Base-by-base conservation (phyloP, 1,284 basidiomycete species). In the Phenoliferia sp. region DNA sequence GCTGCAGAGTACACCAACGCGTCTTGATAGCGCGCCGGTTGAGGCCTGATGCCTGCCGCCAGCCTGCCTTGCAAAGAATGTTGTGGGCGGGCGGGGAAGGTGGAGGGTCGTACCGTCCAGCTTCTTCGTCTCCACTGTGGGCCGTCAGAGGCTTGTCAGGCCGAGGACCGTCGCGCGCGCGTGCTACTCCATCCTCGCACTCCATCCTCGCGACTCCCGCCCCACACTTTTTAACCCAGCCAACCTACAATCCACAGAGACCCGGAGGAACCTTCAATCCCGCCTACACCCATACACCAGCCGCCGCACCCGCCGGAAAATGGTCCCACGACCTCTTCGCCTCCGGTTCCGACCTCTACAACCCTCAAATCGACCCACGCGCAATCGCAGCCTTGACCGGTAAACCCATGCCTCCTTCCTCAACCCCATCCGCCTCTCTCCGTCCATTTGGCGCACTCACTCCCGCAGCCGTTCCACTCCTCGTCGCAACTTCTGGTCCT, bases 321-420 rank as follows among this genome's bases (percentile, higher is more conserved):
- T 72, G 70, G 70, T 35, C 57, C 39, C 68, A 72, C 59, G 70
- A 72, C 59, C 64, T 72, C 1, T 72, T 72, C 22, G 64, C 59
- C 6, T 10, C 29, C 5, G 32, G 26, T 12, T 69, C 68, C 2
- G 28, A 60, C 59, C 60, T 69, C 12, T 72, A 72, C 66, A 15
- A 3, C 15, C 70, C 70, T 19, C 9, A 59, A 3, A 3, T 72
- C 54, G 69, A 71, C 63, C 3, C 57, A 1, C 5, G 32, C 1
- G 52, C 54, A 7, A 12, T 65, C 22, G 55, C 55, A 3, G 3
- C n/a, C 3, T 22, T 34, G n/a, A 16, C 34, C 12, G 44, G 48
- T 15, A 31, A 50, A 2, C 61, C 39, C 33, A 34, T 26, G 17
- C 55, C 48, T 22, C n/a, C 22, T 12, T 22, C 4, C n/a, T 57